Base-by-base conservation (phyloP, 306 rosid species). In the Fragaria vesca region DNA sequence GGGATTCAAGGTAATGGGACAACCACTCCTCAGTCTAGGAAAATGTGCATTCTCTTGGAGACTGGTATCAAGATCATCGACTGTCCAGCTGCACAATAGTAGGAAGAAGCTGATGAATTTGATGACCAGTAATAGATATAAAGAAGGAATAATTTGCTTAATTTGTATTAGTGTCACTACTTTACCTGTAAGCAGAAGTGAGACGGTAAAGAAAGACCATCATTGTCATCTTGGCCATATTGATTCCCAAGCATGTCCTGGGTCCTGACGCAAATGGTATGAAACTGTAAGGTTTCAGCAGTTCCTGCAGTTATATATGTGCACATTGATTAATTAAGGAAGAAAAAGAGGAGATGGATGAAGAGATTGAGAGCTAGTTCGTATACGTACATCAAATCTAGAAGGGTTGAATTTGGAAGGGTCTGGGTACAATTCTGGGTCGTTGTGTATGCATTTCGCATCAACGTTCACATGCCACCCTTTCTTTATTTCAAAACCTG, bases 381-480 rank as follows among this genome's bases (percentile, higher is more conserved):
- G 24, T 24, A 24, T 24, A 40, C 15, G 13, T 85, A 89, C 97
- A 75, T 88, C 92, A 83, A 88, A 91, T 91, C 97, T 91, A 65
- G 87, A 83, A 20, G 97, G 94, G 79, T 86, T 82, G 84, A 91
- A 91, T 70, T 80, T 68, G 79, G 79, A 68, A 3, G 97, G 92
- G 26, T 91, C 83, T 78, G 82, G 77, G 85, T 81, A 78, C 79
- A 86, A 66, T 69, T 86, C 90, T 73, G 93, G 86, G 80, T 89
- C 92, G 45, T 83, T 74, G 77, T 88, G 97, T 77, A 91, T 81
- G 36, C 86, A 82, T 68, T 94, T 88, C 76, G 90, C 89, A 32
- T 91, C 97, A 11, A 91, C 66, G 86, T 91, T 86, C 69, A 83
- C 91, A 50, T 83, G 90, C 92, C 97, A 91, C 28, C 97, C 97